Evolutionary conservation across 192 early-diverging fungal species (phyloP).

Genomic region (Umbelopsis isabellina): DNA sequence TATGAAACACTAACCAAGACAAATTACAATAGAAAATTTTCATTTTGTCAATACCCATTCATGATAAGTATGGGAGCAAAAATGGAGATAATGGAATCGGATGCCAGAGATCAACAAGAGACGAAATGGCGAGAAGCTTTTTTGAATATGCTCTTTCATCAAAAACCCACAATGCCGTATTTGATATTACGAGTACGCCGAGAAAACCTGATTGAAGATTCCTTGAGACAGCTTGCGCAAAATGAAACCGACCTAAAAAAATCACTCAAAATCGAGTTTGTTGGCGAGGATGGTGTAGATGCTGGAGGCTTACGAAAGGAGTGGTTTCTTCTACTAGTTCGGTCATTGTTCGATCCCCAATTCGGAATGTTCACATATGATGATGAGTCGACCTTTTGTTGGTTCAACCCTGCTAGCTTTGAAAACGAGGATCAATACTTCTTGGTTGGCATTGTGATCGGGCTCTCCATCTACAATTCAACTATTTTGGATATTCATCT

Average conservation of each 20-base stretch:
- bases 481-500: slow-evolving; percentile 90
- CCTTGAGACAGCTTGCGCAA: slow-evolving; percentile 72
- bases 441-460: slow-evolving; percentile 89
- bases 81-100: slow-evolving; percentile 75
- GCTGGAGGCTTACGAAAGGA: slow-evolving; percentile 97
- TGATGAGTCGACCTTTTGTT: slow-evolving; percentile 62
- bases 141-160: slow-evolving; percentile 61
- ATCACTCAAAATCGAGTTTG: slow-evolving; percentile 88
- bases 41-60: slow-evolving; percentile 86
- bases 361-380: slow-evolving; percentile 86
- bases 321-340: slow-evolving; percentile 93
- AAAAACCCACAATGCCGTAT: slow-evolving; percentile 52
- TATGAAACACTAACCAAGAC: neutral
- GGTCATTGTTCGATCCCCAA: slow-evolving; percentile 91
- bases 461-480: slow-evolving; percentile 92
- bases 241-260: slow-evolving; percentile 88
- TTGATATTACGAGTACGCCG: slow-evolving; percentile 65
- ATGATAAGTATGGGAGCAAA: slow-evolving; percentile 77
- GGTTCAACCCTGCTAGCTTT: slow-evolving; percentile 79
- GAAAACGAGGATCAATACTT: slow-evolving; percentile 85
- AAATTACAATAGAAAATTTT: slow-evolving; percentile 57
- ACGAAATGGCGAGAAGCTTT: slow-evolving; percentile 71
- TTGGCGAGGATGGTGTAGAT: slow-evolving; percentile 94
- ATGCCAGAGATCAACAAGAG: slow-evolving; percentile 78
- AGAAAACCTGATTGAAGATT: slow-evolving; percentile 73